Percentiles rank a stretch among this genome's conserved stretches.
Conservation (phyloP, 768 basidiomycete genomes). For the Suillus spraguei region DNA sequence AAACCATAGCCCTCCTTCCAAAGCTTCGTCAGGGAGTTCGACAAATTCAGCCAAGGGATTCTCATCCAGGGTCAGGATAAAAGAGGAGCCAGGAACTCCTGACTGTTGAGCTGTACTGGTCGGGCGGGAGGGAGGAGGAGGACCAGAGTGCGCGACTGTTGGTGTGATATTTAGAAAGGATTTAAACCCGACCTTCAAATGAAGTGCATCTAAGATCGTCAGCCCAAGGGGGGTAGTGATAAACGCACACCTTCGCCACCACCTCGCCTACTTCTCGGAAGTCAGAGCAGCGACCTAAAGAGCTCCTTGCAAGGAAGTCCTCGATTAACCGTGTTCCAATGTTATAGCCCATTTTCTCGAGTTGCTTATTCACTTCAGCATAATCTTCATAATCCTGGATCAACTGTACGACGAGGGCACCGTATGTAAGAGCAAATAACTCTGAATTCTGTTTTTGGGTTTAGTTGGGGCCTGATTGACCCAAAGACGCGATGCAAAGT, state of each 20-base stretch:
- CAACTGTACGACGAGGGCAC: constrained; percentile 95
- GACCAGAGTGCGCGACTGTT: constrained; percentile 66
- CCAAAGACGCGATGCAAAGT: constrained; percentile 19
- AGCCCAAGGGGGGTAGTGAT: constrained; percentile 5
- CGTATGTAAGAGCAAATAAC: constrained; percentile 95
- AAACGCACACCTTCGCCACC: constrained; percentile 75
- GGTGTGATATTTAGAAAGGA: constrained; percentile 95
- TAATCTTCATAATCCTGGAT: constrained; percentile 99
- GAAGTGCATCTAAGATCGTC: neutral
- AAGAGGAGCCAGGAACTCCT: constrained; percentile 54
- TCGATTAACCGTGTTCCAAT: constrained; percentile 96
- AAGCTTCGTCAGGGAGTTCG: constrained; percentile 90
- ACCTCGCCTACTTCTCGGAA: constrained; percentile 96
- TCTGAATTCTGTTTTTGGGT: constrained; percentile 81
- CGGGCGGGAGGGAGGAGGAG: constrained; percentile 55
- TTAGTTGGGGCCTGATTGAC: constrained; percentile 20
- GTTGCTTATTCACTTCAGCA: constrained; percentile 90
- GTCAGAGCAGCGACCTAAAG: constrained; percentile 89
- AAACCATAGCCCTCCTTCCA: constrained; percentile 95
- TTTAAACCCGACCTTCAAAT: constrained; percentile 89
- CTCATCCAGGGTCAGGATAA: constrained; percentile 89
- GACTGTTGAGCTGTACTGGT: constrained; percentile 43
- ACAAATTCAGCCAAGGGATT: constrained; percentile 98
- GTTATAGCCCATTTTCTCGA: constrained; percentile 99
- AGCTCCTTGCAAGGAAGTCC: constrained; percentile 93